Conservation (phyloP, 2,329 filamentous ascomycete genomes). For the Penicillium sp. region DNA sequence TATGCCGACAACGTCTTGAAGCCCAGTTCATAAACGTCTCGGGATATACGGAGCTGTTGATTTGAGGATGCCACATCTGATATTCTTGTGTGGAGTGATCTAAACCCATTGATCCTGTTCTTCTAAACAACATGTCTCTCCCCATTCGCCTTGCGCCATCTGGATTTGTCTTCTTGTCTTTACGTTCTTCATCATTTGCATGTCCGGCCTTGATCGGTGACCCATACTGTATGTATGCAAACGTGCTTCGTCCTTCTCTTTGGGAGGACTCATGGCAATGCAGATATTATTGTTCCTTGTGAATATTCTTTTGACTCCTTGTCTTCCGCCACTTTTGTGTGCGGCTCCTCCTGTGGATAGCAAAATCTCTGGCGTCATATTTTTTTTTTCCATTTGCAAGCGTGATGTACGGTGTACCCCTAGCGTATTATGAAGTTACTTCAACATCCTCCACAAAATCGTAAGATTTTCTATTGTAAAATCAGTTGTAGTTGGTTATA, state of each 20-base stretch:
- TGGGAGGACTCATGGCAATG: slow-evolving; percentile 14
- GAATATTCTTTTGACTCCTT: slow-evolving; percentile 23
- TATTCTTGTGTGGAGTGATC: background rate
- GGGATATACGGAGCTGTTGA: background rate
- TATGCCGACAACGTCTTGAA: slow-evolving; percentile 55
- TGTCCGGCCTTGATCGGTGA: background rate
- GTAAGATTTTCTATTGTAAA: background rate
- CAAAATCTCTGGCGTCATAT: slow-evolving; percentile 15
- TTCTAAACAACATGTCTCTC: background rate
- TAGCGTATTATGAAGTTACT: slow-evolving; percentile 14
- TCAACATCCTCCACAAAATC: background rate
- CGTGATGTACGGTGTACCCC: slow-evolving; percentile 23
- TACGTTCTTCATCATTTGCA: slow-evolving; percentile 10
- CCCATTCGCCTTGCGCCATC: background rate
- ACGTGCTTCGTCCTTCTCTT: slow-evolving; percentile 2
- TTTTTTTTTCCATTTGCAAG: slow-evolving; percentile 11
- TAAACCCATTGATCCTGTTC: background rate
- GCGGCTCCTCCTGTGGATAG: slow-evolving; percentile 25
- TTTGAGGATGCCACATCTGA: background rate
- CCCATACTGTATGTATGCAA: slow-evolving; percentile 13
- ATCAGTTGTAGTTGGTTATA: background rate
- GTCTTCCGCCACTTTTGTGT: slow-evolving; percentile 14
- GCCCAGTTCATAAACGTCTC: slow-evolving; percentile 36
- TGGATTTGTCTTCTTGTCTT: slow-evolving; percentile 1
- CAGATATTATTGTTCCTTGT: slow-evolving; percentile 24